Evolutionary conservation across 805 yeast genomes (phyloP).

Genomic region (Ogataea methylovora): DNA sequence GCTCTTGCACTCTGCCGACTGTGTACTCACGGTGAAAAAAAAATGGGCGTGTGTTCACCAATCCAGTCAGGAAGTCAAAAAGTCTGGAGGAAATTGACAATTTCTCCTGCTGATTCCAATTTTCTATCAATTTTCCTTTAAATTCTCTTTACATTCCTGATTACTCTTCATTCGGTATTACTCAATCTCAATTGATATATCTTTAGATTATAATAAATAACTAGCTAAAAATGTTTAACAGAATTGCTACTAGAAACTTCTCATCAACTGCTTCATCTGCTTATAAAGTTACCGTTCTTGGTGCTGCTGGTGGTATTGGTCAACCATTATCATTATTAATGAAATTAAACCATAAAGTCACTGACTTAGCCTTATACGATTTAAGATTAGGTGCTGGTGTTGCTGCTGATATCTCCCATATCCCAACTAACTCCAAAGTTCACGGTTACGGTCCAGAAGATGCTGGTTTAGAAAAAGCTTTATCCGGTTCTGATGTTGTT

Average conservation of each 20-base stretch:
- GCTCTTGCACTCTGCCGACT: too few relatives aligned
- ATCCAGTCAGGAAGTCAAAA: too few relatives aligned
- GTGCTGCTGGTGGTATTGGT: conserved; percentile 95
- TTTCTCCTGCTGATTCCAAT: too few relatives aligned
- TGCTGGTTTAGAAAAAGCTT: conserved; percentile 59
- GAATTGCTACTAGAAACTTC: conserved; percentile 44
- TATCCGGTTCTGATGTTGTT: conserved; percentile 76
- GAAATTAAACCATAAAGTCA: conserved; percentile 83
- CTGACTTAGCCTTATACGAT: conserved; percentile 81
- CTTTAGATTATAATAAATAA: too few relatives aligned
- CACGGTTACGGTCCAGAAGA: conserved; percentile 83
- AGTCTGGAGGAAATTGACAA: too few relatives aligned
- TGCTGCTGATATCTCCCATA: conserved; percentile 91
- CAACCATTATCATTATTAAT: conserved; percentile 77
- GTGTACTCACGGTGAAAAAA: too few relatives aligned
- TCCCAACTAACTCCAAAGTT: conserved; percentile 87
- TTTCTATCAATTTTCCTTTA: too few relatives aligned
- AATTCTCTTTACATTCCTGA: too few relatives aligned
- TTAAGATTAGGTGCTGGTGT: conserved; percentile 93
- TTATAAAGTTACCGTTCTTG: conserved; percentile 74
- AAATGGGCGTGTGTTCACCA: too few relatives aligned
- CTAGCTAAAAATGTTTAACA: conserved; percentile 55
- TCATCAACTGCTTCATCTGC: conserved; percentile 59
- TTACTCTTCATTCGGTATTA: too few relatives aligned
- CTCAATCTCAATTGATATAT: too few relatives aligned